These are phyloP conservation scores for Backusella liffmaniae DNA, from an alignment of 192 early-diverging fungal species.

Conservation along the genomic window DNA sequence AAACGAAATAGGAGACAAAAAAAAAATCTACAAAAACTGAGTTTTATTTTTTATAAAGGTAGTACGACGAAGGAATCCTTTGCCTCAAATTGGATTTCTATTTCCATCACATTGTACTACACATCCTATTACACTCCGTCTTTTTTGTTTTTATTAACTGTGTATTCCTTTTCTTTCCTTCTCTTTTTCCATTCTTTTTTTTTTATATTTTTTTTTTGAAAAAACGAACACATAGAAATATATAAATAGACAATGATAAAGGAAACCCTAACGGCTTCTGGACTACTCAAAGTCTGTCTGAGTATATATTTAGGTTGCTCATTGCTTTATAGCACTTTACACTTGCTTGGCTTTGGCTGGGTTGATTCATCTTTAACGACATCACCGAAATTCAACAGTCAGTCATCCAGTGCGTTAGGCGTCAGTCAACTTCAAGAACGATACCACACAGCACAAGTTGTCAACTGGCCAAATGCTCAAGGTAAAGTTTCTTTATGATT, in stretches of 20 bases:
- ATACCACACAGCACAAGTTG: slow-evolving; percentile 27
- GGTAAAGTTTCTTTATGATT: slow-evolving; percentile 22
- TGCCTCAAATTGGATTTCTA: not conserved
- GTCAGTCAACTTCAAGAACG: slow-evolving; percentile 21
- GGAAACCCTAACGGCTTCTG: slow-evolving; percentile 13
- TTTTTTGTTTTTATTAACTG: slow-evolving; percentile 1
- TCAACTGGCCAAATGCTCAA: slow-evolving; percentile 32
- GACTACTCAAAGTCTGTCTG: slow-evolving; percentile 30
- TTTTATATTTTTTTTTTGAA: not conserved
- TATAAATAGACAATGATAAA: not conserved
- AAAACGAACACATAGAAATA: not conserved
- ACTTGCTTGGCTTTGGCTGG: slow-evolving; percentile 30
- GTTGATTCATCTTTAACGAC: not conserved
- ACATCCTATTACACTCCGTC: not conserved
- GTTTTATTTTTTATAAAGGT: not conserved
- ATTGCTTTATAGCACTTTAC: slow-evolving; percentile 32
- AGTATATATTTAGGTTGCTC: slow-evolving; percentile 35
- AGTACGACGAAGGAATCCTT: not conserved
- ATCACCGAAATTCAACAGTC: not conserved
- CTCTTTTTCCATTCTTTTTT: not conserved
- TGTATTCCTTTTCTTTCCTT: not conserved
- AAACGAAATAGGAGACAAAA: no score
- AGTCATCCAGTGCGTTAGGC: slow-evolving; percentile 9
- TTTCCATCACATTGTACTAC: not conserved
- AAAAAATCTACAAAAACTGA: no score